Evolutionary conservation across 306 rosid genomes (phyloP), one percentile per base, ranked within the genome.

Genomic region (Purshia tridentata): DNA sequence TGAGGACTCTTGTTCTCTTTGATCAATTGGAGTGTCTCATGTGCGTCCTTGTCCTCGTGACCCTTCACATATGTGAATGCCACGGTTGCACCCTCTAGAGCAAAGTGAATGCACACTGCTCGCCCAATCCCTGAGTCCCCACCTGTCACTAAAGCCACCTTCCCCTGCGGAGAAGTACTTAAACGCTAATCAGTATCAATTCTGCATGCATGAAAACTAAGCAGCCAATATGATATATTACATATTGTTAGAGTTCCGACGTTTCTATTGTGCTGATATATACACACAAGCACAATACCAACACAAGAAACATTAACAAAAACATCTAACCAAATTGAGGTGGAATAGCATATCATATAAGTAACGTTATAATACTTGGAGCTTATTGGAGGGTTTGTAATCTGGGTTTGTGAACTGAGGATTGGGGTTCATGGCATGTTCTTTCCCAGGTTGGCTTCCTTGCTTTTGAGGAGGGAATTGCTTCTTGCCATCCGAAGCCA

Each of bases 111-210:
- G 75, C 92, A 86, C 16, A 93, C 92, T 0, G 97, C 84, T 29
- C 96, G 69, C 2, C 98, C 97, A 6, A 93, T 91, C 65, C 98
- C 92, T 0, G 97, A 91, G 83, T 93, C 96, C 1, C 96, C 98
- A 0, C 97, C 97, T 0, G 93, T 87, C 60, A 93, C 85, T n/a
- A 90, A 23, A 6, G 96, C 93, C 74, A 91, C 74, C 85, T 84
- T 91, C 50, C 96, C 98, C 97, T 92, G 81, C 59, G 70, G 51
- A 51, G 35, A 29, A 29, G 35, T 29, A 29, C 35, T 29, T 29
- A 29, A 29, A 2, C 35, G 35, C 2, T 29, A 29, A 29, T 29
- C 35, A 29, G 35, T 29, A 29, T 29, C 35, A 29, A 29, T 29
- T 29, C 35, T 29, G 35, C 35, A 29, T 29, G 35, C 35, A 29